Conservation (phyloP, 768 basidiomycete species). For the Lanmaoa pseudosensibilis region DNA sequence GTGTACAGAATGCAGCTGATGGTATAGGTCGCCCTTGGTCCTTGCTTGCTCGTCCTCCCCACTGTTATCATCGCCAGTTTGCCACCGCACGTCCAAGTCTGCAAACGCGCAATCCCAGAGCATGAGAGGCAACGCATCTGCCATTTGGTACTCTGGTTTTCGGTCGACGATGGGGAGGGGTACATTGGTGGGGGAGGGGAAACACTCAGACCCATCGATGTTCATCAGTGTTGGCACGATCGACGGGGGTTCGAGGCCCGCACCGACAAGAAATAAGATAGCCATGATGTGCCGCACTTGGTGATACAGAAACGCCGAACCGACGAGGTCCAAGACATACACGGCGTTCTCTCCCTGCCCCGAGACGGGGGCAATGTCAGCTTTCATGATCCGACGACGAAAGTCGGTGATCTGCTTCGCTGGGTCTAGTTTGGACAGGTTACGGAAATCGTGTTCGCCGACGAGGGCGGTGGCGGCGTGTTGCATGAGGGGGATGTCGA, state of each 20-base stretch:
- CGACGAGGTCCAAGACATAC: constrained; percentile 81
- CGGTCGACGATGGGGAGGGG: constrained; percentile 54
- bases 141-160: constrained; percentile 94
- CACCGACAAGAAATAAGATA: constrained; percentile 83
- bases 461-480: constrained; percentile 68
- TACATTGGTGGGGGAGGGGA: constrained; percentile 6
- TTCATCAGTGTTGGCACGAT: constrained; percentile 76
- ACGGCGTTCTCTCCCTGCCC: constrained; percentile 34
- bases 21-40: constrained; percentile 43
- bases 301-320: constrained; percentile 90
- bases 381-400: constrained; percentile 62
- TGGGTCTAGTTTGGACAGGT: constrained; percentile 91
- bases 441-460: constrained; percentile 94
- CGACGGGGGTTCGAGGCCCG: constrained; percentile 71
- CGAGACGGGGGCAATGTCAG: constrained; percentile 54
- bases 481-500: constrained; percentile 76
- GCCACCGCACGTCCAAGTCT: constrained; percentile 70
- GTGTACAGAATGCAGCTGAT: constrained; percentile 53
- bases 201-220: constrained; percentile 40
- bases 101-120: constrained; percentile 87
- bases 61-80: constrained; percentile 44
- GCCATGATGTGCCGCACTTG: constrained; percentile 96
- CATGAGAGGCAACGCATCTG: constrained; percentile 85
- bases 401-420: constrained; percentile 88
- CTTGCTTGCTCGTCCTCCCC: constrained; percentile 25